These are phyloP conservation scores for Tetracladium marchalianum DNA, from an alignment of 495 filamentous ascomycete species.

Conservation along the genomic window DNA sequence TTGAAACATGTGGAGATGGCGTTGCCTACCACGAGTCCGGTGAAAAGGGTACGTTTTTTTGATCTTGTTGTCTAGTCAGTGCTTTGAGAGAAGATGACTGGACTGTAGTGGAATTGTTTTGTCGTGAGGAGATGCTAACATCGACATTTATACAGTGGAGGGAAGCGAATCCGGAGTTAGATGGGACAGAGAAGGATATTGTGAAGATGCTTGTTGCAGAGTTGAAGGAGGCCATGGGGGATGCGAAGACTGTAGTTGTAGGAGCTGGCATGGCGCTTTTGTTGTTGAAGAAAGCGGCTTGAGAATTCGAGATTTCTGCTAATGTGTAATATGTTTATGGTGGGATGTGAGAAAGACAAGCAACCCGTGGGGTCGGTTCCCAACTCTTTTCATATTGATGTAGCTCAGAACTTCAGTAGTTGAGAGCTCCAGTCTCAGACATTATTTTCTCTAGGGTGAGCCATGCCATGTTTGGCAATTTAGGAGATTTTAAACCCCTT, in stretches of 20 bases:
- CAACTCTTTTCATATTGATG: too few species aligned
- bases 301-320: too few species aligned
- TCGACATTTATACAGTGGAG: too few species aligned
- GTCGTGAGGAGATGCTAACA: too few species aligned
- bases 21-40: slow-evolving; percentile 13
- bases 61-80: not conserved
- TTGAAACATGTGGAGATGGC: slow-evolving; percentile 5
- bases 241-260: not conserved
- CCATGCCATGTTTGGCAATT: too few species aligned
- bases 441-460: too few species aligned
- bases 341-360: too few species aligned
- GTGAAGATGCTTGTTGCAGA: slow-evolving; percentile 5
- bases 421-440: too few species aligned
- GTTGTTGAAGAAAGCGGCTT: slow-evolving; percentile 11
- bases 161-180: slow-evolving; percentile 14
- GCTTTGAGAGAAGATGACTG: not conserved
- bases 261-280: slow-evolving; percentile 10
- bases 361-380: too few species aligned
- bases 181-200: slow-evolving; percentile 14
- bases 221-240: slow-evolving; percentile 6
- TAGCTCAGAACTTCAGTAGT: not conserved
- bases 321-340: too few species aligned
- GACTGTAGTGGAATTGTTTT: too few species aligned
- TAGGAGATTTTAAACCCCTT: too few species aligned
- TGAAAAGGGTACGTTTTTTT: slow-evolving; percentile 7